Evolutionary conservation across 1,139 yeast genomes (phyloP).

Genomic region (Debaryomyces psychrophilus): DNA sequence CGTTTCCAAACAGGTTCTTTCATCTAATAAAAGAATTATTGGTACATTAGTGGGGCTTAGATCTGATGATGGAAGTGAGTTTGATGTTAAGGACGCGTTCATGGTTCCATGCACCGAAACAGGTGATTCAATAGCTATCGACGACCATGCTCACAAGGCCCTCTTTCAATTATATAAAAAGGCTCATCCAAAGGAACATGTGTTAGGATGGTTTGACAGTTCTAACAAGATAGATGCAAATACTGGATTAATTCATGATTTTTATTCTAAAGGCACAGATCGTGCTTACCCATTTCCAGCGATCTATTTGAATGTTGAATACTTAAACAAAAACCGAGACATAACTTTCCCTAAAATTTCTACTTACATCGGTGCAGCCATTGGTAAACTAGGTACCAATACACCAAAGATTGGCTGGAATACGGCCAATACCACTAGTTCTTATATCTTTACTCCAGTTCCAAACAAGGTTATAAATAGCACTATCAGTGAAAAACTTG

Average conservation of each 20-base stretch:
- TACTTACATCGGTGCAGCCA: conserved; percentile 77
- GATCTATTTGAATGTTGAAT: conserved; percentile 67
- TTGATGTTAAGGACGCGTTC: conserved; percentile 76
- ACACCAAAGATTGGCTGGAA: conserved; percentile 55
- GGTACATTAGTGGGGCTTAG: conserved; percentile 84
- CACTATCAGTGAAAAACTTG: conserved; percentile 61
- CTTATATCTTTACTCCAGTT: conserved; percentile 79
- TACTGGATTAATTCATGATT: conserved; percentile 84
- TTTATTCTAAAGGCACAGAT: conserved; percentile 70
- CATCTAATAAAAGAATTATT: conserved; percentile 62
- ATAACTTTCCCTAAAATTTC: conserved; percentile 51
- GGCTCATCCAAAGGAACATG: conserved; percentile 77
- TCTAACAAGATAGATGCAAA: conserved; percentile 64
- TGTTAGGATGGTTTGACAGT: conserved; percentile 90
- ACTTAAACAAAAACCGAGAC: conserved; percentile 40
- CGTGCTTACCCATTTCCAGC: conserved; percentile 79
- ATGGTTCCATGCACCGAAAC: conserved; percentile 84
- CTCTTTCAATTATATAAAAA: conserved; percentile 75
- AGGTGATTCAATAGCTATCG: conserved; percentile 73
- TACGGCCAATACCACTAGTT: conserved; percentile 31
- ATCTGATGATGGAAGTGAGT: conserved; percentile 82
- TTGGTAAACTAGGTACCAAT: conserved; percentile 55
- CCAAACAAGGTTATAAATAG: conserved; percentile 67
- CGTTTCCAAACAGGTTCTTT: conserved; percentile 46
- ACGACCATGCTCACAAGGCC: conserved; percentile 71